Conservation (phyloP, 208 protist species). For the Porcisia deanei region DNA sequence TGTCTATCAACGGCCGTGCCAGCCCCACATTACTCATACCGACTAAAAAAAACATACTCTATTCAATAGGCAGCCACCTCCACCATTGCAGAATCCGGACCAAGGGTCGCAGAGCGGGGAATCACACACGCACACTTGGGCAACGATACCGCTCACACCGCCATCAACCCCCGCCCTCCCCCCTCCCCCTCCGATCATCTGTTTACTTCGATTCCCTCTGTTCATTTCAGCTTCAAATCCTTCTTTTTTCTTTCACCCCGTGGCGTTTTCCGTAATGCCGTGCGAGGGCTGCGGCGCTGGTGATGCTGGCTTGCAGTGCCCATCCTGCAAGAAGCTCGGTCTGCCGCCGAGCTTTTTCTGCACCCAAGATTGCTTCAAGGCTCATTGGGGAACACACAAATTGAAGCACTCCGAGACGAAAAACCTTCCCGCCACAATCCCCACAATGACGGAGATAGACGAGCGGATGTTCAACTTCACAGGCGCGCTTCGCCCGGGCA, state of each 20-base stretch:
- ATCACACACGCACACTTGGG: not conserved
- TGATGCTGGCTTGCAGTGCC: constrained; percentile 85
- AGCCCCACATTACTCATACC: too few species aligned
- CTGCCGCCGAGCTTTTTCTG: constrained; percentile 91
- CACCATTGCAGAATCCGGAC: too few species aligned
- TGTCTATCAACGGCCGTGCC: too few species aligned
- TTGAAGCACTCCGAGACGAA: constrained; percentile 75
- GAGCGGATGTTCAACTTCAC: constrained; percentile 81
- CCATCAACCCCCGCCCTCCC: too few species aligned
- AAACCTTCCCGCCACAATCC: constrained; percentile 68
- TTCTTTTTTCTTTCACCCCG: not conserved
- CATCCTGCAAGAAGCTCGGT: constrained; percentile 89
- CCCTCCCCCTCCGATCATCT: too few species aligned
- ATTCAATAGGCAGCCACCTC: too few species aligned
- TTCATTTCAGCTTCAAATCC: not conserved
- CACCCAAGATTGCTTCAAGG: constrained; percentile 88
- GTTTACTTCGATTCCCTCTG: not conserved
- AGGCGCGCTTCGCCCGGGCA: constrained; percentile 78
- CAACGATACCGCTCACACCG: not conserved
- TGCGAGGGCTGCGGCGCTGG: constrained; percentile 85
- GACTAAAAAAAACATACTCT: too few species aligned
- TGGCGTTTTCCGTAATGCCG: constrained; percentile 32
- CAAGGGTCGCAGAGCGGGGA: not conserved
- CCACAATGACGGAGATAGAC: constrained; percentile 84
- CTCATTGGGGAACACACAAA: constrained; percentile 87